A percentile compares a stretch with the other conserved stretches of the same genome.
Conservation (phyloP, 83 land plant species). For the Picea mariana region DNA sequence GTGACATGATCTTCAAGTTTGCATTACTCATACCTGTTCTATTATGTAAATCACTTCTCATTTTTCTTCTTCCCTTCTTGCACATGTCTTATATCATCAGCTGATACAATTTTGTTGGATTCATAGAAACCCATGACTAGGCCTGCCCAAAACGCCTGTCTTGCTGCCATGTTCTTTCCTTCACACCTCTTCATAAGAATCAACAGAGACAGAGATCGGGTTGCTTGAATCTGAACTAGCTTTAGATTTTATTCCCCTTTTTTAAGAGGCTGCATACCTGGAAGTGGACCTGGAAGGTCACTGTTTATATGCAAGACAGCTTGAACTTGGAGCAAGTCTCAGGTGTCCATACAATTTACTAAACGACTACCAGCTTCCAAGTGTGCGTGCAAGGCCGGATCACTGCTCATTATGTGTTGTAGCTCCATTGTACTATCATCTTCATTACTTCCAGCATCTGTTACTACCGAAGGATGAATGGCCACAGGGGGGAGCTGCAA, state of each 20-base stretch:
- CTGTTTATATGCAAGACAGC: constrained; percentile 89
- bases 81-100: no score
- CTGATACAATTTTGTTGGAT: no score
- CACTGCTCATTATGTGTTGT: constrained; percentile 52
- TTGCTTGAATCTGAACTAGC: no score
- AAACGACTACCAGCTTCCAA: constrained; percentile 40
- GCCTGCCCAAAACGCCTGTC: no score
- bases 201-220: no score
- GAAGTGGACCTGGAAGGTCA: constrained; percentile 76
- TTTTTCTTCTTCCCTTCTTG: no score
- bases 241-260: constrained; percentile 15
- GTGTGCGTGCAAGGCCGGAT: constrained; percentile 54
- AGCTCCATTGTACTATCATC: constrained; percentile 75
- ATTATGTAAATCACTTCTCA: no score
- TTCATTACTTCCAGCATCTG: constrained; percentile 90
- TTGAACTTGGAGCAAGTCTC: constrained; percentile 82
- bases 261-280: constrained; percentile 41
- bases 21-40: no score
- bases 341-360: constrained; percentile 47
- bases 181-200: no score
- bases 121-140: no score
- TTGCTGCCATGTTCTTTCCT: no score
- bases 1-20: no score
- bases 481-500: constrained; percentile 83
- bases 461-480: constrained; percentile 84